Base-by-base conservation (phyloP, 805 yeast genomes). In the Myxozyma udenii region DNA sequence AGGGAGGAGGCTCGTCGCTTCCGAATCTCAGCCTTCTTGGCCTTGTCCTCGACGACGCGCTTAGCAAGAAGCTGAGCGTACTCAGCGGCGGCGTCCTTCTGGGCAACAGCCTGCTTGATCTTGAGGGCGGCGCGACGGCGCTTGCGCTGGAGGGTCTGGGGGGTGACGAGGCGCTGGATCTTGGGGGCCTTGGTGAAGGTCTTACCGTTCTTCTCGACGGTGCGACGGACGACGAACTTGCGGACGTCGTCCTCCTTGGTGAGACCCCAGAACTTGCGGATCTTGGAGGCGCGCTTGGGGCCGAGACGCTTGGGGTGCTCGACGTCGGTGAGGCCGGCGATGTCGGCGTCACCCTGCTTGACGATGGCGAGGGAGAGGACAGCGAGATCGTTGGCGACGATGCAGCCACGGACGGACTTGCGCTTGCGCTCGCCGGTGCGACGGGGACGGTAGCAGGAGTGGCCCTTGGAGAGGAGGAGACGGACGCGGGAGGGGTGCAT, bases 241-340 rank as follows among this genome's bases (percentile, higher is more conserved):
- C 87, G 83, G 64, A 86, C 91, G 70, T 87, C 95, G 70, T 86
- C 95, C 75, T 86, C 95, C 81, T 87, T 86, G 78, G 95, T 74
- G 71, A 88, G 85, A 80, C 97, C 98, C 74, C 87, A 93, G 95
- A 93, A 93, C 79, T 93, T 91, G 86, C 98, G 90, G 78, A 93
- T 93, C 91, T 91, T 79, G 95, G 89, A 91, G 73, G 98, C 98
- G 86, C 98, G 89, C 95, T 93, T 93, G 79, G 98, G 98, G 73
- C 98, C 98, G 74, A 93, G 85, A 84, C 98, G 90, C 85, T 91
- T 93, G 80, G 98, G 96, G 72, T 85, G 84, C 74, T 90, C 83
- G 71, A 81, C 70, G 75, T 93, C 95, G 70, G 98, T 93, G 71
- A 93, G 81, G 77, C 98, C 98, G 70, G 79, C 95, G 66, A 93